Evolutionary conservation across 2,329 filamentous ascomycete genomes (phyloP).

Genomic region (Aspergillus hiratsukae): DNA sequence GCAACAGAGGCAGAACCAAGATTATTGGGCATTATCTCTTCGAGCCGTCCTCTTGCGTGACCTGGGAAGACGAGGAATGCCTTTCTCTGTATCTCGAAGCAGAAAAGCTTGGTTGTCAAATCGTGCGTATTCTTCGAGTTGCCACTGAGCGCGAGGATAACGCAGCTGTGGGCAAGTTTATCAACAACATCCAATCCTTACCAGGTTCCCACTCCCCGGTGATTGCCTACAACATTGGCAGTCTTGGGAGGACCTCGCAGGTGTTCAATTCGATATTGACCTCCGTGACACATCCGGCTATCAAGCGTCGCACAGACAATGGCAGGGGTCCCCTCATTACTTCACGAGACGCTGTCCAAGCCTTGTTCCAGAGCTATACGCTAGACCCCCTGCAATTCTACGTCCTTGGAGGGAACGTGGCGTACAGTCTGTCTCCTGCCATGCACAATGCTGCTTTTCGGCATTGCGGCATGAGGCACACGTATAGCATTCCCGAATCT

Average conservation of each 20-base stretch:
- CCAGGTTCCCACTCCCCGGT: conserved; percentile 29
- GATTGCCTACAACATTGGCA: conserved; percentile 40
- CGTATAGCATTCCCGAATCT: conserved; percentile 36
- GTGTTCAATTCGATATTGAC: conserved; percentile 41
- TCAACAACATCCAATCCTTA: conserved; percentile 30
- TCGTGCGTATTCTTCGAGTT: conserved; percentile 36
- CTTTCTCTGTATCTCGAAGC: conserved; percentile 32
- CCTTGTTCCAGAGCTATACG: conserved; percentile 39
- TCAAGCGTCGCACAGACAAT: conserved; percentile 21
- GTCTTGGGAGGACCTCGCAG: conserved; percentile 41
- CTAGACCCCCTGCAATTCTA: conserved; percentile 41
- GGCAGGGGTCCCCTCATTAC: conserved; percentile 32
- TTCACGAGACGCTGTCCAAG: conserved; percentile 34
- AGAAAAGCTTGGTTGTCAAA: conserved; percentile 33
- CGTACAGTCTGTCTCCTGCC: conserved; percentile 39
- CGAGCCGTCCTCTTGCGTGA: conserved; percentile 23
- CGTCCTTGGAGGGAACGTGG: conserved; percentile 39
- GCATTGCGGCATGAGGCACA: conserved; percentile 37
- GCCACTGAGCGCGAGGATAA: conserved; percentile 36
- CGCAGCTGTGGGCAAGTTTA: conserved; percentile 32
- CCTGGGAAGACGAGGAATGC: conserved; percentile 34
- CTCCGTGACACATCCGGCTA: conserved; percentile 38
- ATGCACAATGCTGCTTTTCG: conserved; percentile 42
- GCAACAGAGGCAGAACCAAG: conserved; percentile 36
- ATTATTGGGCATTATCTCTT: conserved; percentile 38